Evolutionary conservation across 352 stramenopile species (phyloP).

Genomic region (Globisporangium heterothallicum): DNA sequence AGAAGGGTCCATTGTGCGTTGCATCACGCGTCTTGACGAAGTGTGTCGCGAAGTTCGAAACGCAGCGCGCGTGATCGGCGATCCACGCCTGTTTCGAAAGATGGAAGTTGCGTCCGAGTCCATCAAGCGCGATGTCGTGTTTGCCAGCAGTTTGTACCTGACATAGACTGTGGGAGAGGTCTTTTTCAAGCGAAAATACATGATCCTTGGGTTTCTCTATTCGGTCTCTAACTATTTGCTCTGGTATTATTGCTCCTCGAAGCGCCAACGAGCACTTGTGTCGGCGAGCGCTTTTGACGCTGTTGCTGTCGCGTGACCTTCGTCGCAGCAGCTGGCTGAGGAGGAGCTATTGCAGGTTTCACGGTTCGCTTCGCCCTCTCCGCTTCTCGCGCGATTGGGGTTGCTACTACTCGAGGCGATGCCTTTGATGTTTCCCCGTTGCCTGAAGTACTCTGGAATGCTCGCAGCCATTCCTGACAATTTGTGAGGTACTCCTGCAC

Average conservation of each 20-base stretch:
- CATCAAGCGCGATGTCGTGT: slow-evolving; percentile 98
- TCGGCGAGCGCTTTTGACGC: not conserved
- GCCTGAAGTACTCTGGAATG: not conserved
- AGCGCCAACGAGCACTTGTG: not conserved
- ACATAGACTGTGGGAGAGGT: too few relatives aligned
- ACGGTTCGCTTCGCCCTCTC: slow-evolving; percentile 7
- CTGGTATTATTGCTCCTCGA: slow-evolving; percentile 13
- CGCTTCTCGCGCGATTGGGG: slow-evolving; percentile 1
- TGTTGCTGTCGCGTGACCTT: not conserved
- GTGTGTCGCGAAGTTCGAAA: slow-evolving; percentile 96
- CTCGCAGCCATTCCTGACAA: slow-evolving; percentile 28
- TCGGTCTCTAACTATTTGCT: too few relatives aligned
- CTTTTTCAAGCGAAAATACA: not conserved
- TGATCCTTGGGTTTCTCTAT: too few relatives aligned
- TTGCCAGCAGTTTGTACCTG: slow-evolving; percentile 95
- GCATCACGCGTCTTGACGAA: slow-evolving; percentile 97
- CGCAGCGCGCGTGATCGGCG: slow-evolving; percentile 91
- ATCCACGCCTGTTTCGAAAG: slow-evolving; percentile 95
- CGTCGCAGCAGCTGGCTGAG: not conserved
- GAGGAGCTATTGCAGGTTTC: not conserved
- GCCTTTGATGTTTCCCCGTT: not conserved
- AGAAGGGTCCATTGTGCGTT: slow-evolving; percentile 97
- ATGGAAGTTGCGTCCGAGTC: slow-evolving; percentile 96
- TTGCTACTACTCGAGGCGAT: not conserved
- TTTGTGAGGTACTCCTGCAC: slow-evolving; percentile 39